These are phyloP conservation scores for Ambrosia trifida DNA, from an alignment of 129 eudicot genomes.

Conservation along the genomic window DNA sequence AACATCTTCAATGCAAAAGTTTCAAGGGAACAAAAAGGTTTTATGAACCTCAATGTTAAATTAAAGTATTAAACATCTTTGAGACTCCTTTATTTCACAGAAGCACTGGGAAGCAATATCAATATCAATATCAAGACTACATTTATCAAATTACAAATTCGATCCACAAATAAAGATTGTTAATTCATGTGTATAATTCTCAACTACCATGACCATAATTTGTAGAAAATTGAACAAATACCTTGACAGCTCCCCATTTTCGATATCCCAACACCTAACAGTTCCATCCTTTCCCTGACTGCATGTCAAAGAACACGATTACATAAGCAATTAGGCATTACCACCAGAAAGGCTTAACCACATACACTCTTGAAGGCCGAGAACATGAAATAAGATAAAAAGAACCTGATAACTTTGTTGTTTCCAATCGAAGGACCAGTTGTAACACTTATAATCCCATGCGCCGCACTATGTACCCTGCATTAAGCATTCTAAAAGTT, in stretches of 20 bases:
- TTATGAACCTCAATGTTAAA: conserved; percentile 2
- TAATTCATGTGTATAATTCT: neutral
- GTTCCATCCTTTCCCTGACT: conserved; percentile 97
- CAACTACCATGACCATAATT: conserved; percentile 7
- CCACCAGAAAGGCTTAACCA: conserved; percentile 5
- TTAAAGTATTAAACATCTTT: neutral
- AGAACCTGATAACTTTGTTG: conserved; percentile 62
- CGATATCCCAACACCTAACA: conserved; percentile 83
- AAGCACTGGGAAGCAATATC: neutral
- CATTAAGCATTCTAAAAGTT: no score
- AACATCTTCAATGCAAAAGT: neutral
- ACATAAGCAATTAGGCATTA: neutral
- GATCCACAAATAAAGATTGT: neutral
- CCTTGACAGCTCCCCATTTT: conserved; percentile 77
- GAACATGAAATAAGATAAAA: neutral
- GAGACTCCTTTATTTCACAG: neutral
- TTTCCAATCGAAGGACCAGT: conserved; percentile 57
- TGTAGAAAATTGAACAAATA: conserved; percentile 17
- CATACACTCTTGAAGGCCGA: neutral
- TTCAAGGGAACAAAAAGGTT: neutral
- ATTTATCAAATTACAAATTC: neutral
- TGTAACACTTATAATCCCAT: conserved; percentile 69
- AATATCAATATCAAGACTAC: neutral
- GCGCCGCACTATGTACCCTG: conserved; percentile 90
- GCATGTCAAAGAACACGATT: conserved; percentile 18